These are phyloP conservation scores for Aquilaria sinensis DNA, from an alignment of 345 rosid species.

Conservation along the genomic window DNA sequence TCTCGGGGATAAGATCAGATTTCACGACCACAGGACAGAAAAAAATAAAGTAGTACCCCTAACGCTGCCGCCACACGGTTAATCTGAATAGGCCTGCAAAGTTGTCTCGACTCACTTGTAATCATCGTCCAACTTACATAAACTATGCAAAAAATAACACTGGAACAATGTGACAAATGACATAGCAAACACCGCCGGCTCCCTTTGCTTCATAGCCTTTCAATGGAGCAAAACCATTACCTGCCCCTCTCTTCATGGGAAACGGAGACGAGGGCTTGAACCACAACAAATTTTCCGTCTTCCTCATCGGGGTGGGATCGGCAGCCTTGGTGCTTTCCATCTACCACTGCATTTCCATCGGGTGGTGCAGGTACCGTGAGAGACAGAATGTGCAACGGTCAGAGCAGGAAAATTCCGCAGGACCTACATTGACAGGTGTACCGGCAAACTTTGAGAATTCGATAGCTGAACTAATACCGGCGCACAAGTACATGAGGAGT, in stretches of 20 bases:
- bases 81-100: no score
- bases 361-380: constrained; percentile 19
- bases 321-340: constrained; percentile 28
- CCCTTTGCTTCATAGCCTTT: background rate
- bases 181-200: constrained; percentile 14
- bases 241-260: constrained; percentile 14
- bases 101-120: no score
- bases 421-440: background rate
- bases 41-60: background rate
- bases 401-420: background rate
- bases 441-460: constrained; percentile 25
- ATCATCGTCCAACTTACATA: no score
- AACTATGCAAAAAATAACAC: no score
- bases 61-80: no score
- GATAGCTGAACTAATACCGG: constrained; percentile 26
- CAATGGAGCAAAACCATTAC: background rate
- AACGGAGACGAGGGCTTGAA: background rate
- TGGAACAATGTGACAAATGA: background rate
- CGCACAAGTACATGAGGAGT: constrained; percentile 28
- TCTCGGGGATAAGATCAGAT: no score
- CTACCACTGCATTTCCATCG: constrained; percentile 30
- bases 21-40: background rate
- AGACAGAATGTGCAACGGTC: background rate
- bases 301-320: constrained; percentile 23
- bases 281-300: constrained; percentile 3